Base-by-base conservation (phyloP, 2,329 filamentous ascomycete species). In the Aspergillus brunneoviolaceus region DNA sequence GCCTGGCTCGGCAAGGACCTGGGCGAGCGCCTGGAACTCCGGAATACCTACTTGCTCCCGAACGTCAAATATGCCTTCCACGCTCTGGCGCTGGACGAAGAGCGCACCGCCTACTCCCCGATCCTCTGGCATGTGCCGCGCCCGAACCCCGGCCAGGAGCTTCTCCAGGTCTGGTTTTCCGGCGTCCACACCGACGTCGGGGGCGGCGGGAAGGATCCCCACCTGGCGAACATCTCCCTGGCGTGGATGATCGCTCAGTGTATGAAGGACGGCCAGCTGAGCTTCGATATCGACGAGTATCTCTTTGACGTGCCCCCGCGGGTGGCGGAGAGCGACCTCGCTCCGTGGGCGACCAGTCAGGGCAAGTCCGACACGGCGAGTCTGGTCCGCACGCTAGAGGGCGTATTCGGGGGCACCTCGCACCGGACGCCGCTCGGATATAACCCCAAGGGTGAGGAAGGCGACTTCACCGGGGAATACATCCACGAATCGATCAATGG, bases 181-280 rank as follows among this genome's bases (percentile, higher is more conserved):
- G 80, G 80, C 16, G 77, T 76, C 2, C 80, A 82, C 60, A 67
- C 69, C 25, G 80, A 81, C 58, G 63, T 81, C 11, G 80, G 80
- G 10, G 80, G 80, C n/a, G 79, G 79, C 9, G 76, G 74, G 55
- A 70, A 73, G 27, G 78, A 81, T 57, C 75, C 79, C 62, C 77
- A 82, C 33, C 74, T 72, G 2, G 62, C 72, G 2, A 65, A 84
- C 47, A 82, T 85, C 29, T 78, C 79, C 5, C 70, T 85, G 1
- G 83, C 82, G 4, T 85, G 83, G 83, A 85, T 85, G 83, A 82
- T 85, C 67, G 77, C 78, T 54, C 81, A 84, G 59, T 69, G 66
- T 31, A 59, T 59, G 10, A 67, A 69, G 49, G 42, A 67, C n/a
- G 49, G 61, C 6, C 67, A 70, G 48, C 58, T 70, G 1, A 58